Evolutionary conservation across 2,329 filamentous ascomycete genomes (phyloP).

Genomic region (Fusarium hostae): DNA sequence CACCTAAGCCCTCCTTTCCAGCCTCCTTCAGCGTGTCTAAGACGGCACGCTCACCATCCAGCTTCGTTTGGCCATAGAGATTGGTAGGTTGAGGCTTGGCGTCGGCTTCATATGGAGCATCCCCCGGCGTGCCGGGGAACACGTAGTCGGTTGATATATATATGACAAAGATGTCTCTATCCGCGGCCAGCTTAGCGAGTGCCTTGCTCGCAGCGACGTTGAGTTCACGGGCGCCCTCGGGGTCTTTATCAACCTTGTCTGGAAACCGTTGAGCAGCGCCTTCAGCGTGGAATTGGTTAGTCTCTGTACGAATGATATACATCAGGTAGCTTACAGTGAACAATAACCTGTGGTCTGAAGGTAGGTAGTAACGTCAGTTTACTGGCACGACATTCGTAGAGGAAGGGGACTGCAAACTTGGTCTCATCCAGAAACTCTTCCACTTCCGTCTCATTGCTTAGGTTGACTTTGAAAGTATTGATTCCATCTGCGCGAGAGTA

Average conservation of each 20-base stretch:
- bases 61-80: slow-evolving; percentile 73
- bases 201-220: slow-evolving; percentile 77
- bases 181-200: slow-evolving; percentile 74
- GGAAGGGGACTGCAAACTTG: slow-evolving; percentile 56
- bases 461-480: slow-evolving; percentile 70
- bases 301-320: not conserved
- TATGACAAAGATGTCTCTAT: slow-evolving; percentile 71
- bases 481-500: slow-evolving; percentile 78
- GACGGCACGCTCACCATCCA: slow-evolving; percentile 71
- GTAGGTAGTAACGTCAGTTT: slow-evolving; percentile 9
- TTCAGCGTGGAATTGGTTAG: slow-evolving; percentile 50
- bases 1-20: slow-evolving; percentile 64
- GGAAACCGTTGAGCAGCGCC: slow-evolving; percentile 89
- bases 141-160: slow-evolving; percentile 89
- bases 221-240: slow-evolving; percentile 76
- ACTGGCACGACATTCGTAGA: not conserved
- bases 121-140: slow-evolving; percentile 77
- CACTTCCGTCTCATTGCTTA: slow-evolving; percentile 60
- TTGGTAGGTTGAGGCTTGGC: slow-evolving; percentile 77
- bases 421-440: slow-evolving; percentile 61
- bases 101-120: slow-evolving; percentile 81
- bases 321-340: slow-evolving; percentile 74
- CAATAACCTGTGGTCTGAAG: slow-evolving; percentile 76
- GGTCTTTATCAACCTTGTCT: slow-evolving; percentile 84
- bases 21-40: slow-evolving; percentile 67